Conservation (phyloP, 805 yeast species). For the Helenozyma rhizophorensis region DNA sequence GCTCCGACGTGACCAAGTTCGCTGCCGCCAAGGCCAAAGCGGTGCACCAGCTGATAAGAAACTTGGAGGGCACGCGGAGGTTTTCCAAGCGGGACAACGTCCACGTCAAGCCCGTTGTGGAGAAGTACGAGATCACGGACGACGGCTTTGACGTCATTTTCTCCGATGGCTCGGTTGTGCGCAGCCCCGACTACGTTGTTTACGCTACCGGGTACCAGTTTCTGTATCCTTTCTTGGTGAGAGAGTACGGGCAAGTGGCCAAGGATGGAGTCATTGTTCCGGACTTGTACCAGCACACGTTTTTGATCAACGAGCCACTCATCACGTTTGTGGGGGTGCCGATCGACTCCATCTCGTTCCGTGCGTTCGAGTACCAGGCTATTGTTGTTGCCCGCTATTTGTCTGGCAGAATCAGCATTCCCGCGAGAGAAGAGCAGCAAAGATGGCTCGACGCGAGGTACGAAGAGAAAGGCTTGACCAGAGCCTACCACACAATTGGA, state of each 20-base stretch:
- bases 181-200: slow-evolving; percentile 51
- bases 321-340: slow-evolving; percentile 62
- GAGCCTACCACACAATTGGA: slow-evolving; percentile 44
- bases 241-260: slow-evolving; percentile 39
- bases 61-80: slow-evolving; percentile 4
- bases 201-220: slow-evolving; percentile 76
- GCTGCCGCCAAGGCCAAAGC: slow-evolving; percentile 18
- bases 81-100: slow-evolving; percentile 14
- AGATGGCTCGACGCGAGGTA: slow-evolving; percentile 37
- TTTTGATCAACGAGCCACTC: slow-evolving; percentile 58
- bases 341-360: slow-evolving; percentile 57
- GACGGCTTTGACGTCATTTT: slow-evolving; percentile 37
- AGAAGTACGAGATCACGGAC: slow-evolving; percentile 19
- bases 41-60: slow-evolving; percentile 30
- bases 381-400: slow-evolving; percentile 60
- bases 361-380: slow-evolving; percentile 61
- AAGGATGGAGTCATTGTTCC: slow-evolving; percentile 34
- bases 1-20: slow-evolving; percentile 26
- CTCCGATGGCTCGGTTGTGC: slow-evolving; percentile 43
- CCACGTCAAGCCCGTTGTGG: slow-evolving; percentile 22
- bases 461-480: slow-evolving; percentile 35
- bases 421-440: slow-evolving; percentile 44
- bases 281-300: slow-evolving; percentile 56
- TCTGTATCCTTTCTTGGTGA: slow-evolving; percentile 54
- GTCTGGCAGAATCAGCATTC: slow-evolving; percentile 49